These are phyloP conservation scores for Ophiosphaerella narmari DNA, from an alignment of 2,329 filamentous ascomycete species.

Conservation along the genomic window DNA sequence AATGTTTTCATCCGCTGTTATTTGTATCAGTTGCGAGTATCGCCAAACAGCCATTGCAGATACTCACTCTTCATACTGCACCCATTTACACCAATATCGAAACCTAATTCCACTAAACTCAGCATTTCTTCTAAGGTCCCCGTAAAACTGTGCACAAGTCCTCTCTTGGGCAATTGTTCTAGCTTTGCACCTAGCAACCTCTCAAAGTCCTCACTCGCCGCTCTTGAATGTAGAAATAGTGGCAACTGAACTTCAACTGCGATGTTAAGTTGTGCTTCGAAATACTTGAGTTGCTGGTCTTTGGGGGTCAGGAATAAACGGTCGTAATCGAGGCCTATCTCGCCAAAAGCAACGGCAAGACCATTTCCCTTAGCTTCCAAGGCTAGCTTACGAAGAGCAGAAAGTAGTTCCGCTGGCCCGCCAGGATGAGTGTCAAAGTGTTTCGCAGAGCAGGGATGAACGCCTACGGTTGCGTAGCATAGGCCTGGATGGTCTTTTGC, in stretches of 20 bases:
- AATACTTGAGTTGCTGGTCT: constrained; percentile 81
- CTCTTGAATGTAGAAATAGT: constrained; percentile 89
- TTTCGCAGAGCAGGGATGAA: constrained; percentile 87
- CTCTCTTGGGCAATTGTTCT: constrained; percentile 71
- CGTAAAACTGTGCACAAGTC: constrained; percentile 94
- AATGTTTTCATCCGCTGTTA: constrained; percentile 67
- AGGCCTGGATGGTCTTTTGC: constrained; percentile 74
- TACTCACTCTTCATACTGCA: constrained; percentile 82
- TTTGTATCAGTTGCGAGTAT: constrained; percentile 1
- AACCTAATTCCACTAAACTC: constrained; percentile 75
- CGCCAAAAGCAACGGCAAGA: constrained; percentile 81
- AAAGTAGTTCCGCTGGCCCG: constrained; percentile 60
- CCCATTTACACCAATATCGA: constrained; percentile 94
- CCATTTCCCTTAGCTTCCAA: constrained; percentile 60
- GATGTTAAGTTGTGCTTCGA: constrained; percentile 79
- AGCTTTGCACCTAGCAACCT: constrained; percentile 67
- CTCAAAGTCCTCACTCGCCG: constrained; percentile 68
- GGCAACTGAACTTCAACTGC: constrained; percentile 79
- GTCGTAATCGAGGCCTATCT: constrained; percentile 97
- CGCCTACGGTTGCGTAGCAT: constrained; percentile 88
- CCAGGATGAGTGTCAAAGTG: constrained; percentile 71
- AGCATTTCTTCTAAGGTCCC: constrained; percentile 85
- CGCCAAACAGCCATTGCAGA: background rate
- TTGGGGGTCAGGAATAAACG: constrained; percentile 80
- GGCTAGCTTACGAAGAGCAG: constrained; percentile 68